phyloP scores from a whole-genome alignment of 2,329 filamentous ascomycete species.

The Metarhizium rileyi region DNA sequence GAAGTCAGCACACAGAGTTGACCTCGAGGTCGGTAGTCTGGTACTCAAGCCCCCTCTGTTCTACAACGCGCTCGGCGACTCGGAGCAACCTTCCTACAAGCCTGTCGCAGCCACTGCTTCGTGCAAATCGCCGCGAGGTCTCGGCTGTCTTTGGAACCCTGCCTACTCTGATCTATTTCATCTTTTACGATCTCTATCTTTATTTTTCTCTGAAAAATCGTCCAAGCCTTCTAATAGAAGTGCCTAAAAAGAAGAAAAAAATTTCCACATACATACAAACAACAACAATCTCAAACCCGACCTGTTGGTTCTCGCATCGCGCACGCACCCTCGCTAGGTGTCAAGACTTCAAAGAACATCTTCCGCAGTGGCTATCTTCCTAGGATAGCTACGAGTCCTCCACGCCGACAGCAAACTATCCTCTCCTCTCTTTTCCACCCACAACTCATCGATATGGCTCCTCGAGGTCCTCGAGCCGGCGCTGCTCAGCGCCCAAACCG shows the following conservation, averaged over 20 bases:
- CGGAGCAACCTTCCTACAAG: neutral
- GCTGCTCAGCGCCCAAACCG: constrained; percentile 22
- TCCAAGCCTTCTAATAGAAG: neutral
- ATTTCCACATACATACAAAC: neutral
- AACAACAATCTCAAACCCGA: neutral
- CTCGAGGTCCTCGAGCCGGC: constrained; percentile 20
- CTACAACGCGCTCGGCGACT: neutral
- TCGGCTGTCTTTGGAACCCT: neutral
- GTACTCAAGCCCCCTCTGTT: neutral
- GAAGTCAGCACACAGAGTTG: neutral
- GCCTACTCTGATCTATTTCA: neutral
- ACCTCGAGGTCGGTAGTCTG: neutral
- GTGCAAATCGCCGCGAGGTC: neutral
- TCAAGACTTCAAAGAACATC: neutral
- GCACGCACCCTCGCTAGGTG: neutral
- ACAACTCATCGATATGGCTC: constrained; percentile 20
- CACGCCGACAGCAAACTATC: constrained; percentile 1
- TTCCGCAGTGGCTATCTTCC: neutral
- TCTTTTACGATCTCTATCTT: neutral
- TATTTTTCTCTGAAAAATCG: neutral
- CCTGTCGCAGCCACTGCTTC: too few species aligned
- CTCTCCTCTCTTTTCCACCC: neutral
- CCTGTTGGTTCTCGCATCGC: neutral
- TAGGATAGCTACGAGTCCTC: neutral
- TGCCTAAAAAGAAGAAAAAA: neutral